Evolutionary conservation across 2,329 filamentous ascomycete species (phyloP).

Genomic region (Ophiocordyceps robertsii): DNA sequence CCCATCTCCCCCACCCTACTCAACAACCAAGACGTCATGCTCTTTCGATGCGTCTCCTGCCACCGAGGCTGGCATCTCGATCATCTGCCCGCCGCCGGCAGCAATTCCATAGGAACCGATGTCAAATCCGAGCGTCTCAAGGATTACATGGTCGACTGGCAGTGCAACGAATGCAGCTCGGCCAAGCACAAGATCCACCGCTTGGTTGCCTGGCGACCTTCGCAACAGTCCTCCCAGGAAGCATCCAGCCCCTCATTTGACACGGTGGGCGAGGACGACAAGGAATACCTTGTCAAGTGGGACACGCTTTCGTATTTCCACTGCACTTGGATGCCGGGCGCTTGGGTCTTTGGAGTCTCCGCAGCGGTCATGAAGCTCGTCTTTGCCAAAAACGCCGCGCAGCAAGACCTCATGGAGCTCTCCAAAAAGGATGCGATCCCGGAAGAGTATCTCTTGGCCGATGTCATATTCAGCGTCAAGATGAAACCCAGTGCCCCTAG

Average conservation of each 20-base stretch:
- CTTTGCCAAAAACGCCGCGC: slow-evolving; percentile 59
- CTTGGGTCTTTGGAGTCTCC: slow-evolving; percentile 72
- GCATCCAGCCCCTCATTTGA: slow-evolving; percentile 10
- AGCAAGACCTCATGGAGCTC: slow-evolving; percentile 47
- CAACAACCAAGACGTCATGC: slow-evolving; percentile 61
- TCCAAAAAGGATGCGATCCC: slow-evolving; percentile 68
- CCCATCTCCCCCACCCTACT: slow-evolving; percentile 47
- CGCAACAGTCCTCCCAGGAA: slow-evolving; percentile 23
- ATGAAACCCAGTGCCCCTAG: slow-evolving; percentile 31
- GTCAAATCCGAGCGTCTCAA: slow-evolving; percentile 40
- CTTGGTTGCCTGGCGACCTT: slow-evolving; percentile 82
- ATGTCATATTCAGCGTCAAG: slow-evolving; percentile 77
- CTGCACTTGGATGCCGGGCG: slow-evolving; percentile 75
- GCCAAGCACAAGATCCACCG: slow-evolving; percentile 53
- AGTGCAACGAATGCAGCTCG: slow-evolving; percentile 64
- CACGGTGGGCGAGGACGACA: slow-evolving; percentile 50
- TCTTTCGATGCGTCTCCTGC: slow-evolving; percentile 74
- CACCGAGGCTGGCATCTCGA: slow-evolving; percentile 71
- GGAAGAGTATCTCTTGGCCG: slow-evolving; percentile 71
- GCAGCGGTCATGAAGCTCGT: slow-evolving; percentile 51
- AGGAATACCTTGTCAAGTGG: slow-evolving; percentile 91
- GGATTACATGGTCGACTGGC: slow-evolving; percentile 64
- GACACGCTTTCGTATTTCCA: slow-evolving; percentile 66
- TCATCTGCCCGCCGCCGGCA: slow-evolving; percentile 50
- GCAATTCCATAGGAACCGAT: slow-evolving; percentile 18